Evolutionary conservation across 176 grass and related monocot genomes (phyloP), one percentile per base, ranked within the genome.

Genomic region (Juncus inflexus): DNA sequence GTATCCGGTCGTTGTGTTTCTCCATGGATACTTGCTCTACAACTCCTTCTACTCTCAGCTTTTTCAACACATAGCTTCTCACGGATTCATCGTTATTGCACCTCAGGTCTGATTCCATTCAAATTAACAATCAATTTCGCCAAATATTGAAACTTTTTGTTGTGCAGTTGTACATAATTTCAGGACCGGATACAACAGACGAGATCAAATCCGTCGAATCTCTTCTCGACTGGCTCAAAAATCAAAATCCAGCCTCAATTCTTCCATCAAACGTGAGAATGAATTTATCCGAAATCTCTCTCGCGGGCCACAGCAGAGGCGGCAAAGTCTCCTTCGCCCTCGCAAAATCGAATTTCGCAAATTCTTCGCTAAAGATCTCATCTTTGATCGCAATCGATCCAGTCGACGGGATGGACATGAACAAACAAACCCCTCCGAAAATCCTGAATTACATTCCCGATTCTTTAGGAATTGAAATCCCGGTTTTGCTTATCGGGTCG

Each of bases 41-140:
- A 96, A 96, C 60, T 85, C 79, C 54, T 96, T 96, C 91, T 96
- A 96, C 62, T 96, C 91, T 14, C 87, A 90, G 83, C 79, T 90
- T 7, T 58, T 87, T 37, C 63, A 66, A 36, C 91, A 87, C 55
- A 65, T 96, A 2, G 87, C 91, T 37, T 96, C 91, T 77, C 84
- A 96, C 66, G 91, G 91, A 14, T 96, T 85, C 76, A 62, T 90
- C 64, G 69, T 83, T 55, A 9, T 96, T 42, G 81, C 11, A 3
- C 87, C 87, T 3, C 90, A 90, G 86, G 90, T 95, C 9, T 41
- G 62, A 15, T 72, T 42, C 55, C 9, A 9, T 8, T 5, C 16
- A 58, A 37, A 40, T 43, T 7, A 45, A 52, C 39, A 59, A 36
- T 47, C 9, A 47, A 47, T 47, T 47, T 6, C 6, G 43, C 43